Conservation (phyloP, 441 rosid genomes). For the Corymbia citriodora region DNA sequence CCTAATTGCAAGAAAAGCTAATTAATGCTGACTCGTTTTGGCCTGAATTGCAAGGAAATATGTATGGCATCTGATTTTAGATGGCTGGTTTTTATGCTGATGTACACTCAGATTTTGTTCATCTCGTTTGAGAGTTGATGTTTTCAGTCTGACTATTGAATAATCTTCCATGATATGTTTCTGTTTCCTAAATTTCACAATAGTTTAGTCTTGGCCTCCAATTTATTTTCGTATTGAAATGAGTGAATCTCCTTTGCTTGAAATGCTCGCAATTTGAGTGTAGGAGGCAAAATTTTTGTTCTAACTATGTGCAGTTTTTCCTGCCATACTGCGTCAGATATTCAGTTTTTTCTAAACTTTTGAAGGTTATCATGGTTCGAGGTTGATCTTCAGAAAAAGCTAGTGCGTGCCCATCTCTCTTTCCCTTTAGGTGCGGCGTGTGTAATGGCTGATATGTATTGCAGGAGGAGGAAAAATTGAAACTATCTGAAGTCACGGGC, state of each 20-base stretch:
- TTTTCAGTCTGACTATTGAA: neutral
- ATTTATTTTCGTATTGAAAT: neutral
- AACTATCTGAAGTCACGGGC: slow-evolving; percentile 38
- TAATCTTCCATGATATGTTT: neutral
- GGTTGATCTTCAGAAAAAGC: neutral
- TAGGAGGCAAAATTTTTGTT: neutral
- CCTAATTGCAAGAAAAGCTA: neutral
- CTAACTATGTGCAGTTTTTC: neutral
- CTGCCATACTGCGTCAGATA: neutral
- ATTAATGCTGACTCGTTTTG: neutral
- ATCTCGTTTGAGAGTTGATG: neutral
- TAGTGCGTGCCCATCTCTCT: neutral
- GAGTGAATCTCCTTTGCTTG: neutral
- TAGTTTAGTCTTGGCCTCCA: neutral
- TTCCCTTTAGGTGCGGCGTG: neutral
- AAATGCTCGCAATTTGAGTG: neutral
- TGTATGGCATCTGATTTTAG: neutral
- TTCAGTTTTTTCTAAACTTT: neutral
- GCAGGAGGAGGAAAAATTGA: slow-evolving; percentile 57
- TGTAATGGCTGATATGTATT: neutral
- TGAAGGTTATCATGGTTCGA: neutral
- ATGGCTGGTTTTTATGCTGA: neutral
- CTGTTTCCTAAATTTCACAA: neutral
- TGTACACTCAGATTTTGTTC: neutral
- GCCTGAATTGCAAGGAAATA: neutral